Percentiles rank a stretch among this genome's conserved stretches.
These are phyloP conservation scores for Cicer yamashitae DNA, from an alignment of 306 rosid genomes.

Conservation along the genomic window DNA sequence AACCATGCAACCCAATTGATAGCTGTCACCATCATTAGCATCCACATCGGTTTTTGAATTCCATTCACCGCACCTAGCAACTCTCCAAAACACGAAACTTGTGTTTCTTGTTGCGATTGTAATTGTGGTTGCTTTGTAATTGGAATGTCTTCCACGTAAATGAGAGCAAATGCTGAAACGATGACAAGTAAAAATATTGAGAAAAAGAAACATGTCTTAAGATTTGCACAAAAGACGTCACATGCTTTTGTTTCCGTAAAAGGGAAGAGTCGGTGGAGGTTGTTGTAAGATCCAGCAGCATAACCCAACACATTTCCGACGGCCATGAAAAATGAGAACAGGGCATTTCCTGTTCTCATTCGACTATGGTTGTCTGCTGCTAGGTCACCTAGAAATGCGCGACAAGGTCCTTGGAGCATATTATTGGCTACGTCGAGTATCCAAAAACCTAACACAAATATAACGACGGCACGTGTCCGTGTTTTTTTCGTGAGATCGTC, in stretches of 20 bases:
- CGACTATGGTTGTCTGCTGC: slow-evolving; percentile 47
- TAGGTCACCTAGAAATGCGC: slow-evolving; percentile 66
- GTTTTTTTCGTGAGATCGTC: slow-evolving; percentile 15
- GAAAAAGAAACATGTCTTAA: slow-evolving; percentile 70
- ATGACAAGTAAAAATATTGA: slow-evolving; percentile 43
- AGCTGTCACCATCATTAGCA: slow-evolving; percentile 65
- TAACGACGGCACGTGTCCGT: slow-evolving; percentile 51
- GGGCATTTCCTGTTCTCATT: slow-evolving; percentile 45
- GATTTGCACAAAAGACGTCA: slow-evolving; percentile 67
- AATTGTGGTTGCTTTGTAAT: neutral
- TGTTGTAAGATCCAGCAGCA: slow-evolving; percentile 59
- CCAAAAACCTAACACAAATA: slow-evolving; percentile 70
- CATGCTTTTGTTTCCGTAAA: slow-evolving; percentile 67
- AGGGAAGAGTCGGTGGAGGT: slow-evolving; percentile 52
- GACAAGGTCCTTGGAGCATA: slow-evolving; percentile 74
- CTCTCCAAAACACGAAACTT: slow-evolving; percentile 38
- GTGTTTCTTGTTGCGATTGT: neutral
- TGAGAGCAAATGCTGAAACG: slow-evolving; percentile 41
- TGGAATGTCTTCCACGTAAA: slow-evolving; percentile 43
- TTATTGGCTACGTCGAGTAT: slow-evolving; percentile 72
- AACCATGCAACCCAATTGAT: slow-evolving; percentile 86
- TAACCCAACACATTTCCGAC: slow-evolving; percentile 71
- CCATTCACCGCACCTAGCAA: slow-evolving; percentile 47
- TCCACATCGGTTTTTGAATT: slow-evolving; percentile 66
- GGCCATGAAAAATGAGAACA: slow-evolving; percentile 79